These are phyloP conservation scores for Danielia oregonensis DNA, from an alignment of 805 yeast genomes.

Conservation along the genomic window DNA sequence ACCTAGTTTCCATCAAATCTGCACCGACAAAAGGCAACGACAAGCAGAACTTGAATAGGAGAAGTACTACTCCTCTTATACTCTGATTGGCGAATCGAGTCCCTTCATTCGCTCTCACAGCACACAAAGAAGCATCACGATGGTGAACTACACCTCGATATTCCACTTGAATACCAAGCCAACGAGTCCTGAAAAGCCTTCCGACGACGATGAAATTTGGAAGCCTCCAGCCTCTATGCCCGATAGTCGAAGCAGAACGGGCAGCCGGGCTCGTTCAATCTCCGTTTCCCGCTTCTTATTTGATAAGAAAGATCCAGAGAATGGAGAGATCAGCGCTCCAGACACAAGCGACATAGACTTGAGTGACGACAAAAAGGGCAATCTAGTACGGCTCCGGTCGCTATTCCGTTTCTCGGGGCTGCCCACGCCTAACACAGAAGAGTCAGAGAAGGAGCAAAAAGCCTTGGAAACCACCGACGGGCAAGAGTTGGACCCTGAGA, in stretches of 20 bases:
- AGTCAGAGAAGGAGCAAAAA: slow-evolving; percentile 5
- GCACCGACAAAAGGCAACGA: too few species aligned
- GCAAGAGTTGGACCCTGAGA: not conserved
- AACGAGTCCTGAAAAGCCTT: slow-evolving; percentile 3
- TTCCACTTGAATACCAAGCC: slow-evolving; percentile 8
- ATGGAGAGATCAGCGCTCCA: slow-evolving; percentile 3
- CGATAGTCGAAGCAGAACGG: slow-evolving; percentile 5
- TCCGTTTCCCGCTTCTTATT: slow-evolving; percentile 26
- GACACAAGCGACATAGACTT: slow-evolving; percentile 2
- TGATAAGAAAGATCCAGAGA: slow-evolving; percentile 17
- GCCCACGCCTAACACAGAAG: not conserved
- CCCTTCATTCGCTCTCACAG: too few species aligned
- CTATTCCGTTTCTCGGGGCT: slow-evolving; percentile 12
- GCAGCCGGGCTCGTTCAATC: slow-evolving; percentile 21
- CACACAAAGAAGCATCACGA: too few species aligned
- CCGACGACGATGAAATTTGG: slow-evolving; percentile 12
- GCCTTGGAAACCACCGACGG: not conserved
- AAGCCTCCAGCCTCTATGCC: slow-evolving; percentile 12
- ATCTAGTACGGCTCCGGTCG: slow-evolving; percentile 7
- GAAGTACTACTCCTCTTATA: too few species aligned
- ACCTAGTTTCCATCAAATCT: too few species aligned
- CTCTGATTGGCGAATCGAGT: too few species aligned
- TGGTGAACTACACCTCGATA: slow-evolving; percentile 19
- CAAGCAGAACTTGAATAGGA: too few species aligned
- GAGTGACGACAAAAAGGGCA: slow-evolving; percentile 5